These are phyloP conservation scores for Aspergillus steynii DNA, from an alignment of 495 filamentous ascomycete genomes.

Conservation along the genomic window DNA sequence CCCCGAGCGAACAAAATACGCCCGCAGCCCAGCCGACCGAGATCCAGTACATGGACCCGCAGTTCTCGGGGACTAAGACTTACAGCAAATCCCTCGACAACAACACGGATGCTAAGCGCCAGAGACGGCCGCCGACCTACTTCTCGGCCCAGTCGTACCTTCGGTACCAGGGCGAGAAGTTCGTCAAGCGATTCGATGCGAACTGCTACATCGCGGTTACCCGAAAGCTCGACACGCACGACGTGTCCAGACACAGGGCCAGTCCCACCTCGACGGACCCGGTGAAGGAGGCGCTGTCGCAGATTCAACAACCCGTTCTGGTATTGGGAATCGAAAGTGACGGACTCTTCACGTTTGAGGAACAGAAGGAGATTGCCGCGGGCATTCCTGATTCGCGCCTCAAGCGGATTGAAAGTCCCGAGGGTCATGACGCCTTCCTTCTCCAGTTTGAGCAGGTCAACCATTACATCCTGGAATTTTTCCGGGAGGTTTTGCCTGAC, in stretches of 20 bases:
- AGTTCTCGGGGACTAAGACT: conserved; percentile 70
- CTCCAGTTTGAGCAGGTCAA: conserved; percentile 98
- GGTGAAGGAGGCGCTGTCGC: conserved; percentile 70
- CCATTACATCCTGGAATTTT: conserved; percentile 77
- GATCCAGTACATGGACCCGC: conserved; percentile 64
- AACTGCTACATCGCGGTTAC: conserved; percentile 99
- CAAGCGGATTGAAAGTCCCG: conserved; percentile 84
- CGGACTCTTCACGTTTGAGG: conserved; percentile 93
- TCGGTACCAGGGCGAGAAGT: conserved; percentile 96
- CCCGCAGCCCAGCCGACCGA: conserved; percentile 27
- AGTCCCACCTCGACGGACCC: conserved; percentile 44
- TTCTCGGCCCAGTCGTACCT: conserved; percentile 98
- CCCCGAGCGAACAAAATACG: conserved; percentile 39
- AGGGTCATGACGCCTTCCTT: conserved; percentile 95
- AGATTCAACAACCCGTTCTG: conserved; percentile 83
- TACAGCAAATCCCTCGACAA: conserved; percentile 33
- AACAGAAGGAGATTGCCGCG: conserved; percentile 87
- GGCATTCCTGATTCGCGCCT: conserved; percentile 77
- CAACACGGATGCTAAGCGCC: conserved; percentile 20
- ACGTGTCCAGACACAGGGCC: conserved; percentile 74
- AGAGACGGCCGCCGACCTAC: conserved; percentile 71
- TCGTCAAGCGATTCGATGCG: conserved; percentile 93
- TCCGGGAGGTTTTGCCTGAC: conserved; percentile 78
- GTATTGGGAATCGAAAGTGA: conserved; percentile 93
- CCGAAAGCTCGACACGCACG: conserved; percentile 97